Evolutionary conservation across 2,329 filamentous ascomycete species (phyloP).

Genomic region (Tolypocladium sp.): DNA sequence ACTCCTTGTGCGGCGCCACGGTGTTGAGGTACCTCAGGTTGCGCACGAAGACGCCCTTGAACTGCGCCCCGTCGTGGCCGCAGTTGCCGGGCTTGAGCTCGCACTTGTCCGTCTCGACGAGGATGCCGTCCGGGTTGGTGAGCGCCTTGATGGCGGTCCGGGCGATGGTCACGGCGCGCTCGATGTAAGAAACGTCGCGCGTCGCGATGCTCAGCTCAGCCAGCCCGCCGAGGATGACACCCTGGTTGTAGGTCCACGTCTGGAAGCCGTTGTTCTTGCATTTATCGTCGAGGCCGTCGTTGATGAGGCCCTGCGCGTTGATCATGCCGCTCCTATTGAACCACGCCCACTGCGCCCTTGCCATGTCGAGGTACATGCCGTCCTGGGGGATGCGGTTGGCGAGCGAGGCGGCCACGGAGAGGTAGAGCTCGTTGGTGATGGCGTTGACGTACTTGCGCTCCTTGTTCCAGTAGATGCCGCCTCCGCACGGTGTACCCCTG

Average conservation of each 20-base stretch:
- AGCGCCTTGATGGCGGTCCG: constrained; percentile 39
- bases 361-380: constrained; percentile 37
- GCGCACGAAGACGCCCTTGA: constrained; percentile 63
- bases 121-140: constrained; percentile 33
- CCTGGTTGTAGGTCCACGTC: constrained; percentile 50
- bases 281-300: constrained; percentile 38
- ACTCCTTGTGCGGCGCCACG: constrained; percentile 37
- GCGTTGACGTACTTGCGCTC: constrained; percentile 41
- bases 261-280: constrained; percentile 43
- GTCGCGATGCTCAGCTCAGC: constrained; percentile 41
- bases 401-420: constrained; percentile 42
- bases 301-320: constrained; percentile 39
- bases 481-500: constrained; percentile 36
- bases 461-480: constrained; percentile 50
- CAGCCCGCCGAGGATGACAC: constrained; percentile 45
- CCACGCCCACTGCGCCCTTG: constrained; percentile 43
- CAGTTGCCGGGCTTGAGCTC: constrained; percentile 26
- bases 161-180: constrained; percentile 38
- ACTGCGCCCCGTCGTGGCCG: constrained; percentile 47
- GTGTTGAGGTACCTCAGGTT: constrained; percentile 52
- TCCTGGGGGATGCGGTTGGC: constrained; percentile 35
- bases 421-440: constrained; percentile 49
- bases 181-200: constrained; percentile 28
- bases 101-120: constrained; percentile 28
- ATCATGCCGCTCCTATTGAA: constrained; percentile 42